phyloP scores from a whole-genome alignment of 169 alveolate genomes.

The Toxoplasma gondii region DNA sequence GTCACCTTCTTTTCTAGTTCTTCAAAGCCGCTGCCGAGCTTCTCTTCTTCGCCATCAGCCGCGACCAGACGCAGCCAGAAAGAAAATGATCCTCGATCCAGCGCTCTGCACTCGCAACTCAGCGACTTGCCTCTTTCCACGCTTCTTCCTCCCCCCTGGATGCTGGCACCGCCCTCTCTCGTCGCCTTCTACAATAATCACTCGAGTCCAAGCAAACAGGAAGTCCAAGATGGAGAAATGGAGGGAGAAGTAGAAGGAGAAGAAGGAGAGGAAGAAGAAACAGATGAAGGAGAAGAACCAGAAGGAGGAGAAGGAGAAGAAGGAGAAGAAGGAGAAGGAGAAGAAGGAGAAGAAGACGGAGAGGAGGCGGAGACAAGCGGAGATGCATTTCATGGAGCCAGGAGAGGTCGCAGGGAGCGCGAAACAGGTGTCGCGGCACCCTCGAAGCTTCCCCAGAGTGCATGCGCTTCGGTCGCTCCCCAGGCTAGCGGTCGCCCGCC shows the following conservation, averaged over 20 bases:
- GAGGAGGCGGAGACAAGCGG: not conserved
- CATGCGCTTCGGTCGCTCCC: not conserved
- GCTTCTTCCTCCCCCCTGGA: conserved; percentile 22
- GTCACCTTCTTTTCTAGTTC: too few relatives aligned
- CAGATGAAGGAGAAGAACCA: not conserved
- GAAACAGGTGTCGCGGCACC: too few relatives aligned
- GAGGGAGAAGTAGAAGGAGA: not conserved
- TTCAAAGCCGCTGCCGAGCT: too few relatives aligned
- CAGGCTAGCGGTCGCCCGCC: not conserved
- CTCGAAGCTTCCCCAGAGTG: too few relatives aligned
- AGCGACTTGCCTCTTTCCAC: not conserved
- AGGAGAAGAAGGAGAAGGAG: not conserved
- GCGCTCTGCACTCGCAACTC: too few relatives aligned
- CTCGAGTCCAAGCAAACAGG: not conserved
- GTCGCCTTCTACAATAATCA: not conserved
- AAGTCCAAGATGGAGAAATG: not conserved
- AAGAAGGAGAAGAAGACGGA: not conserved
- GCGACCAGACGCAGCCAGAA: too few relatives aligned
- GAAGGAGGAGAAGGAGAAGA: not conserved
- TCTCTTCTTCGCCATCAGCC: too few relatives aligned
- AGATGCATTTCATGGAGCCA: not conserved
- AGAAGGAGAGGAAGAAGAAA: not conserved
- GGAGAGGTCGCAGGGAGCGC: too few relatives aligned
- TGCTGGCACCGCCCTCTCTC: not conserved
- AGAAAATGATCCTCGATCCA: too few relatives aligned